These are phyloP conservation scores for Calycina marina DNA, from an alignment of 2,329 filamentous ascomycete genomes.

Conservation along the genomic window DNA sequence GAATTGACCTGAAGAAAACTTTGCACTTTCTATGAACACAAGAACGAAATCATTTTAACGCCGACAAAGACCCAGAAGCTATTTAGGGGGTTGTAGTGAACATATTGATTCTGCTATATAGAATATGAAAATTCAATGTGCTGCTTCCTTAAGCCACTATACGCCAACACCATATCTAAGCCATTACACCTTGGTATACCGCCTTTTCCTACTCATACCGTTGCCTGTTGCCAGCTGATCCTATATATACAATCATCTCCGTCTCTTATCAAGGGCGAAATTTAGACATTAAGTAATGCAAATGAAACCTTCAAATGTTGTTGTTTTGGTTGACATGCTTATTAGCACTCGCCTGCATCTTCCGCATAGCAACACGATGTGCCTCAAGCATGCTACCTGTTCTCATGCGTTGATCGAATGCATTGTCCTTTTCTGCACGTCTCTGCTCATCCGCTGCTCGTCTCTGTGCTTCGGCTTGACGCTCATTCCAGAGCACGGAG, in stretches of 20 bases:
- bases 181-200: too few species aligned
- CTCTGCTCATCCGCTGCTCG: slow-evolving; percentile 40
- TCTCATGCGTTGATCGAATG: slow-evolving; percentile 63
- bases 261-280: not conserved
- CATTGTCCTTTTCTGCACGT: slow-evolving; percentile 42
- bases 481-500: slow-evolving; percentile 42
- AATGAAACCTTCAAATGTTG: too few species aligned
- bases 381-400: slow-evolving; percentile 58
- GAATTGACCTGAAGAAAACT: too few species aligned
- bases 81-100: too few species aligned
- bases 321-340: slow-evolving; percentile 4
- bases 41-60: too few species aligned
- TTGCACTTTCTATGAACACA: too few species aligned
- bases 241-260: not conserved
- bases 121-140: too few species aligned
- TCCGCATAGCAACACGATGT: slow-evolving; percentile 66
- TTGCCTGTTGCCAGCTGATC: not conserved
- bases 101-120: too few species aligned
- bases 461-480: slow-evolving; percentile 38
- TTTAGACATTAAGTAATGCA: not conserved
- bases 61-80: too few species aligned
- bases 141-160: too few species aligned
- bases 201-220: not conserved
- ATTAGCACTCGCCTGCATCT: slow-evolving; percentile 44
- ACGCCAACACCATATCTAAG: too few species aligned